Base-by-base conservation (phyloP, 495 filamentous ascomycete species). In the Neurospora sp. region DNA sequence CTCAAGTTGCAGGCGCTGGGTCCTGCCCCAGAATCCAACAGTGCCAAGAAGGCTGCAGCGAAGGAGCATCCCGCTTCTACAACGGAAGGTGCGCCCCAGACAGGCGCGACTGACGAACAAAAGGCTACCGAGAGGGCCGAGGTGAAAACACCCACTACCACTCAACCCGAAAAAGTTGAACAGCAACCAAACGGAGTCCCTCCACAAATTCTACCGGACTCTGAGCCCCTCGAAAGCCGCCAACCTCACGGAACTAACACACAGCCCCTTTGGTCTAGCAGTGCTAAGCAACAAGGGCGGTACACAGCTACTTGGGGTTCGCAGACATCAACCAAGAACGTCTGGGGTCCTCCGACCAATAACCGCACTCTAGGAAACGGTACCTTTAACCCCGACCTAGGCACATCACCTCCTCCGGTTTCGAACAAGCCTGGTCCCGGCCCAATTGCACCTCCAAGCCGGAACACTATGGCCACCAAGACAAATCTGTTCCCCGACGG, bases 1-100 rank as follows among this genome's bases (percentile, higher is more conserved):
- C 85, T 92, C 75, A 97, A 95, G 82, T 85, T 99, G 70, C 93
- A 92, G 76, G 88, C 87, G 7, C 82, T 98, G 75, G 94, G 92
- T 0, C 86, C 90, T 62, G 80, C 89, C 7, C 92, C 92, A 4
- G 86, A 92, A 62, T 90, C 90, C 42, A 87, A 87, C 69, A 85
- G 81, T 73, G 82, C 80, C 15, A 88, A 86, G 74, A 87, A 84
- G 73, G 84, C 78, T 10, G 74, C 78, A 19, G 77, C 77, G 13
- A 82, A 85, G 74, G 82, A 83, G 45, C 37, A 43, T 8, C 24
- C 40, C 2, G n/a, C 73, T n/a, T 66, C 54, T 8, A 31, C 24
- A 9, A 66, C 54, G 54, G 54, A 66, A 19, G 54, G 54, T 19
- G 10, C 84, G 81, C 77, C 76, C 80, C 70, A 62, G 21, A 4